Conservation (phyloP, 768 basidiomycete genomes). For the Suillus lakei region DNA sequence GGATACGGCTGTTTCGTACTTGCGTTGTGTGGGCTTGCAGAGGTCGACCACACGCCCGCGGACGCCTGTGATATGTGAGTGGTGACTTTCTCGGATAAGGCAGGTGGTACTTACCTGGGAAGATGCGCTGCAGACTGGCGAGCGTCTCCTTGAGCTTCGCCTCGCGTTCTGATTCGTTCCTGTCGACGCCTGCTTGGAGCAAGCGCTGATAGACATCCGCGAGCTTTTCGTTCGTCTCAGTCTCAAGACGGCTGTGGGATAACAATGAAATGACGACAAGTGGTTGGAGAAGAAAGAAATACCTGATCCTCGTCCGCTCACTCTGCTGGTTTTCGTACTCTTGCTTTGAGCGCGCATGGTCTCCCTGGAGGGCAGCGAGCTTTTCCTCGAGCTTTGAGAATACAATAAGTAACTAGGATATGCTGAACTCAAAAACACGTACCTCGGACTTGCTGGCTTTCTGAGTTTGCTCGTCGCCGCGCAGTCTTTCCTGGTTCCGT, state of each 20-base stretch:
- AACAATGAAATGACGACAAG: background rate
- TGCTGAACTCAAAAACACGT: constrained; percentile 14
- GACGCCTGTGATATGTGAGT: constrained; percentile 59
- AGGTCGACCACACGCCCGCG: constrained; percentile 92
- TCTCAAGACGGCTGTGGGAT: constrained; percentile 76
- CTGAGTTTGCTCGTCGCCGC: constrained; percentile 55
- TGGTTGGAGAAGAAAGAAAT: constrained; percentile 28
- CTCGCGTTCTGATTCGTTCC: constrained; percentile 85
- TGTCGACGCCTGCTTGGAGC: constrained; percentile 89
- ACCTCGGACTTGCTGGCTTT: constrained; percentile 65
- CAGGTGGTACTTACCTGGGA: constrained; percentile 63
- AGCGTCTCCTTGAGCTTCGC: constrained; percentile 85
- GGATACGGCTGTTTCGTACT: constrained; percentile 91
- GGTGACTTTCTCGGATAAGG: background rate
- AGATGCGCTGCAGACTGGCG: constrained; percentile 81
- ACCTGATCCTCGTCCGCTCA: constrained; percentile 83
- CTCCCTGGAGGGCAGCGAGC: constrained; percentile 56
- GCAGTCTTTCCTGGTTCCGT: constrained; percentile 58
- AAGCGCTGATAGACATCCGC: constrained; percentile 81
- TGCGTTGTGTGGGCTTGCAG: constrained; percentile 91
- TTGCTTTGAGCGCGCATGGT: constrained; percentile 69
- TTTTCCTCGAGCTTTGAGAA: constrained; percentile 58
- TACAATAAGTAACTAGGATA: constrained; percentile 7
- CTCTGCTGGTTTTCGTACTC: constrained; percentile 86
- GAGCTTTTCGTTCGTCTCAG: constrained; percentile 92